Evolutionary conservation across 2,329 filamentous ascomycete genomes (phyloP), one percentile per base, ranked within the genome.

Genomic region (Calonectria ilicicola): DNA sequence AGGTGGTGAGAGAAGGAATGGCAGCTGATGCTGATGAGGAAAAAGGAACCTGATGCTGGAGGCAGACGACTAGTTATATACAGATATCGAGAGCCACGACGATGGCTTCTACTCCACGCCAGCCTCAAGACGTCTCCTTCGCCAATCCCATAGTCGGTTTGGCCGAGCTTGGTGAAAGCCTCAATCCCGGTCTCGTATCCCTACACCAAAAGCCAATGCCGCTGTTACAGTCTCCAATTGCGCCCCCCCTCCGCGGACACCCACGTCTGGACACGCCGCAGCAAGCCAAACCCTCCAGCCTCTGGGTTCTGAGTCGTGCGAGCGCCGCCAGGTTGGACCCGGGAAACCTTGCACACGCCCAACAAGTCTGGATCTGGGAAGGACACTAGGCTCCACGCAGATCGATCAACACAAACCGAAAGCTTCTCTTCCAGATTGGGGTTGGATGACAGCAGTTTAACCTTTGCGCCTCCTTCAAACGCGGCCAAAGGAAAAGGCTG

Each of bases 311-410:
- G 46, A 65, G 27, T 65, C 63, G 63, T 38, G 62, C 44, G 63
- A 49, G 19, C 42, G 42, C 62, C 62, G 65, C 65, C 51, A 27
- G 60, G 65, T 60, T 32, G 51, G 26, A 46, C 32, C 53, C 40
- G 23, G 14, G 35, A 67, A 71, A 71, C 56, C 64, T 67, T 71
- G 38, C 47, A 53, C 69, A 29, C 21, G 26, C 27, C 63, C 63
- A 32, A 42, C n/a, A 62, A 26, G 62, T 65, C 62, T 70, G 68
- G 62, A 44, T 60, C 63, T 62, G 35, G 63, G 26, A 23, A 29
- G 9, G 47, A 42, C n/a, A 46, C 19, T 19, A 21, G 40, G 49
- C n/a, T 23, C 38, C 27, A 21, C 15, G 62, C 35, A 29, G 26
- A 58, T 51, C 69, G 23, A 23, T 38, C 63, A 12, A 47, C 21